Percentiles rank a stretch among this genome's conserved stretches.
Conservation (phyloP, 768 basidiomycete species). For the Pleurotus ostreatus region DNA sequence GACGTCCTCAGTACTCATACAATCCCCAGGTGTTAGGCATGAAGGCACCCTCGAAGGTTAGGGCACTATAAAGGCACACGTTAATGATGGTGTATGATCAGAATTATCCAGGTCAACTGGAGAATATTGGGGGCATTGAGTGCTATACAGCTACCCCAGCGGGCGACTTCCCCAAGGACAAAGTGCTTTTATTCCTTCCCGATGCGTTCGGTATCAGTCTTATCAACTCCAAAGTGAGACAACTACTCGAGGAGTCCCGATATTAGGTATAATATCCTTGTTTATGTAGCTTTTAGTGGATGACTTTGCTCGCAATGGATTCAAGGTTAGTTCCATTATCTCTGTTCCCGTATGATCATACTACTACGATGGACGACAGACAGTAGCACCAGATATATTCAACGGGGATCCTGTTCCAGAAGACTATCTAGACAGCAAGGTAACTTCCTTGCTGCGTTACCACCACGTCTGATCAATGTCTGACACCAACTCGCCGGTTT, state of each 20-base stretch:
- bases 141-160: slow-evolving; percentile 40
- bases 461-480: not conserved
- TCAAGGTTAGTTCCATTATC: slow-evolving; percentile 27
- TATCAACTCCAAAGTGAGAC: slow-evolving; percentile 21
- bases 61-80: not conserved
- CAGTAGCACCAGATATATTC: slow-evolving; percentile 37
- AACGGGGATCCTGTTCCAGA: slow-evolving; percentile 35
- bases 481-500: not conserved
- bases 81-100: not conserved
- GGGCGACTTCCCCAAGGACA: slow-evolving; percentile 34
- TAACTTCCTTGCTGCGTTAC: slow-evolving; percentile 6
- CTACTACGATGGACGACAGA: slow-evolving; percentile 18
- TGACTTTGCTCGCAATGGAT: slow-evolving; percentile 42
- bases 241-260: not conserved
- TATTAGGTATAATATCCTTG: not conserved
- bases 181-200: slow-evolving; percentile 38
- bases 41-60: not conserved
- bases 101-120: slow-evolving; percentile 16
- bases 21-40: not conserved
- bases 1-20: not conserved
- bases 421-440: slow-evolving; percentile 28
- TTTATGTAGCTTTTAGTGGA: slow-evolving; percentile 33
- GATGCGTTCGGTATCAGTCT: slow-evolving; percentile 38
- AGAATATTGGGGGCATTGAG: slow-evolving; percentile 31
- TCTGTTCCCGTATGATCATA: not conserved